Evolutionary conservation across 306 rosid species (phyloP).

Genomic region (Lablab purpureus): DNA sequence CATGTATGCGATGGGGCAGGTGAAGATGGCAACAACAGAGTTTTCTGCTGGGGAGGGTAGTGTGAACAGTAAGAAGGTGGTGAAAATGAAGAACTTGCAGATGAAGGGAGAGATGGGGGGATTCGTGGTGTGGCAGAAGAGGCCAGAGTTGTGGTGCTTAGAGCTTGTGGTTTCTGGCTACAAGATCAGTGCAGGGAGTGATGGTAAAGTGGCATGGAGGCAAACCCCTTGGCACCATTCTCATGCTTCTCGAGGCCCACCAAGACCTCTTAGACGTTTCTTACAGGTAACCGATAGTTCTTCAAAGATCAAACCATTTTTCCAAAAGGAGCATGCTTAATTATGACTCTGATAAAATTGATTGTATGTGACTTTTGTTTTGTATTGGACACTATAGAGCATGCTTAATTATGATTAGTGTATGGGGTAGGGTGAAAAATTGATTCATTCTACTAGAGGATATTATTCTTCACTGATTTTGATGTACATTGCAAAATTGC

Average conservation of each 20-base stretch:
- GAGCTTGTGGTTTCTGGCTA: conserved; percentile 81
- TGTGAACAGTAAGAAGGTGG: conserved; percentile 49
- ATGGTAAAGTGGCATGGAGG: conserved; percentile 94
- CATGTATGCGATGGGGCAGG: conserved; percentile 97
- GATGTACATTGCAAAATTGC: conserved; percentile 9
- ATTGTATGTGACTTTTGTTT: conserved; percentile 27
- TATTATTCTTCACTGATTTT: conserved; percentile 26
- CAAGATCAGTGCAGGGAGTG: conserved; percentile 95
- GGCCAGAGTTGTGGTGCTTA: conserved; percentile 88
- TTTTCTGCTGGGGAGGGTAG: conserved; percentile 66
- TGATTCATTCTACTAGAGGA: conserved; percentile 10
- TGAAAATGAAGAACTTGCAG: conserved; percentile 60
- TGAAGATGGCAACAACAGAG: conserved; percentile 81
- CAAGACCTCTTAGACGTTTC: conserved; percentile 87
- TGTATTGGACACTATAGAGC: conserved; percentile 26
- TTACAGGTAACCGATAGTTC: conserved; percentile 62
- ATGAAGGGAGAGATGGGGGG: conserved; percentile 85
- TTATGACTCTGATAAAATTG: conserved; percentile 33
- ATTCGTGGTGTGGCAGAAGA: conserved; percentile 91
- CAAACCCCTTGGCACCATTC: conserved; percentile 99
- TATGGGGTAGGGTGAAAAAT: conserved; percentile 37
- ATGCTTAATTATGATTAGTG: conserved; percentile 45
- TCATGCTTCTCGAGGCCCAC: conserved; percentile 97
- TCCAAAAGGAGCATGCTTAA: conserved; percentile 42
- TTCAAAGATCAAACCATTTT: neutral